Percentiles rank a stretch among this genome's conserved stretches.
Evolutionary conservation across 2,329 filamentous ascomycete species (phyloP).

Genomic region (Fusarium sp.): DNA sequence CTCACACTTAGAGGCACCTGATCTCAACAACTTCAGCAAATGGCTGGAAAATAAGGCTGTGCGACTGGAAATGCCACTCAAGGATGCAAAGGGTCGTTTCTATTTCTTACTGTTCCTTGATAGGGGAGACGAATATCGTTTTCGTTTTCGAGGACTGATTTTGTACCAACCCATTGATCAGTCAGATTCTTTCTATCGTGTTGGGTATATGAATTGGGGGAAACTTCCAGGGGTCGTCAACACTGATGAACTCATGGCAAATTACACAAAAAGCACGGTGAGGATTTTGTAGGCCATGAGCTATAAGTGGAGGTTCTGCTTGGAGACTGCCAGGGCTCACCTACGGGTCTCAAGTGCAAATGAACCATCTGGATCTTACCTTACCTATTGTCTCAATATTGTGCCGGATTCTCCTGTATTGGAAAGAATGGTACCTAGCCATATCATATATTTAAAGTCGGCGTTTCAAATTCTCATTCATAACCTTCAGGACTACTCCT

Average conservation of each 20-base stretch:
- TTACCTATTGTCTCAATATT: fast-evolving
- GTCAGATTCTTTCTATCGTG: not conserved
- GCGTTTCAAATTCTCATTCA: not conserved
- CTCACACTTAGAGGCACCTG: not conserved
- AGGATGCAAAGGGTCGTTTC: not conserved
- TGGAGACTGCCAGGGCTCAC: not conserved
- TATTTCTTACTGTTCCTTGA: not conserved
- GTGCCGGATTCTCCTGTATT: fast-evolving
- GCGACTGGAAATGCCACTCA: not conserved
- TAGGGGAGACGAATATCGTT: not conserved
- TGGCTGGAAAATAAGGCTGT: not conserved
- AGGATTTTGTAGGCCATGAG: not conserved
- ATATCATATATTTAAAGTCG: fast-evolving
- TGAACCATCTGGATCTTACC: not conserved
- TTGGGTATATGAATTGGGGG: not conserved
- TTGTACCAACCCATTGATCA: not conserved
- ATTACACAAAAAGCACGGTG: not conserved
- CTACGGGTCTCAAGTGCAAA: not conserved
- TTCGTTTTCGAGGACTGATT: not conserved
- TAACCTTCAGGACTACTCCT: fast-evolving
- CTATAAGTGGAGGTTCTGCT: fast-evolving
- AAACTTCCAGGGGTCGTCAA: not conserved
- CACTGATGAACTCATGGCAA: not conserved
- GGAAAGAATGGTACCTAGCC: too few relatives aligned
- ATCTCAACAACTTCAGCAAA: not conserved